These are phyloP conservation scores for Fusarium poae DNA, from an alignment of 2,329 filamentous ascomycete species.

Conservation along the genomic window DNA sequence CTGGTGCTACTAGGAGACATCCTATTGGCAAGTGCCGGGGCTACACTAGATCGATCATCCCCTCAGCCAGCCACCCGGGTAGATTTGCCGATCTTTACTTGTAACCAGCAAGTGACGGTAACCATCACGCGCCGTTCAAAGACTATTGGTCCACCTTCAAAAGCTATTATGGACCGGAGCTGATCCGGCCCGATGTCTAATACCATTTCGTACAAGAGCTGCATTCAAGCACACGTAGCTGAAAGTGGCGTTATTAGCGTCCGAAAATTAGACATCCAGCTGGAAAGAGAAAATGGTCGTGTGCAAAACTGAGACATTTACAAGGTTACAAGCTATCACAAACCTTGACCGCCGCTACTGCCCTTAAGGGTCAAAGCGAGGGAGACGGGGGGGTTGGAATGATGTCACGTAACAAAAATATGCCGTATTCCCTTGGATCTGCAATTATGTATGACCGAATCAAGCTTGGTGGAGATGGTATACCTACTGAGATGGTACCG, in stretches of 20 bases:
- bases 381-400: neutral
- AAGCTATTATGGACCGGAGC: too few species aligned
- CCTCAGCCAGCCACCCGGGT: neutral
- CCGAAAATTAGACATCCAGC: neutral
- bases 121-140: accelerated
- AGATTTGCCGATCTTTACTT: neutral
- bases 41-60: neutral
- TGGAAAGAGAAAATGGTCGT: neutral
- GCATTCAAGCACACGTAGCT: neutral
- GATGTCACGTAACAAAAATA: neutral
- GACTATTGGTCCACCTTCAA: neutral
- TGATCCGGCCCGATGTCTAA: neutral
- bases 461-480: neutral
- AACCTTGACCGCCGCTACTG: neutral
- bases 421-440: neutral
- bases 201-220: neutral
- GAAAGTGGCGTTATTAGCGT: neutral
- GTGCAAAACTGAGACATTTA: neutral
- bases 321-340: neutral
- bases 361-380: neutral
- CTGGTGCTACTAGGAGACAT: accelerated
- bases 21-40: neutral
- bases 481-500: neutral
- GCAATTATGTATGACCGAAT: neutral
- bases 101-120: accelerated